These are phyloP conservation scores for Inga laurina DNA, from an alignment of 306 rosid genomes.

Conservation along the genomic window DNA sequence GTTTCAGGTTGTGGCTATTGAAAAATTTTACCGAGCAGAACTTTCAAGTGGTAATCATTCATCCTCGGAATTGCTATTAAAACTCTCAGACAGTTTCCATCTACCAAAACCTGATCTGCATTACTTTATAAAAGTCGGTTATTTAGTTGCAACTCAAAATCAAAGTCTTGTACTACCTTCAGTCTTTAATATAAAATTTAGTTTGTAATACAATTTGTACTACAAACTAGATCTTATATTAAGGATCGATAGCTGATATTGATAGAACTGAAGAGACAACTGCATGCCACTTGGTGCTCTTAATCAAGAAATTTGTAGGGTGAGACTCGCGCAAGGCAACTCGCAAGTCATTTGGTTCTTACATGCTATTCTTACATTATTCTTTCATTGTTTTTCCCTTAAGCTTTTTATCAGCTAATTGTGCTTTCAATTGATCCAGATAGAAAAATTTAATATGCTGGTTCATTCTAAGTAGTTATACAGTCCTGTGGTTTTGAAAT, in stretches of 20 bases:
- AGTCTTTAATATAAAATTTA: too few species aligned
- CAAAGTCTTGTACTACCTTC: slow-evolving; percentile 26
- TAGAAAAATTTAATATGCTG: slow-evolving; percentile 9
- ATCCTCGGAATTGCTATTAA: slow-evolving; percentile 45
- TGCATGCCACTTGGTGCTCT: slow-evolving; percentile 12
- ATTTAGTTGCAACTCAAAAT: slow-evolving; percentile 30
- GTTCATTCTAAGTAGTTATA: slow-evolving; percentile 7
- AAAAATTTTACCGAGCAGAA: slow-evolving; percentile 31
- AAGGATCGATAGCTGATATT: slow-evolving; percentile 2
- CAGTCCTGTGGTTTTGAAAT: slow-evolving; percentile 16
- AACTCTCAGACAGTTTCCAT: slow-evolving; percentile 41
- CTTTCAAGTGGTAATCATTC: slow-evolving; percentile 35
- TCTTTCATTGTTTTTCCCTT: slow-evolving; percentile 22
- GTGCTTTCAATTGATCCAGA: slow-evolving; percentile 23
- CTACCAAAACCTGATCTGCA: slow-evolving; percentile 41
- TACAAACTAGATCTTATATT: too few species aligned
- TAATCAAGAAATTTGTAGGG: slow-evolving; percentile 19
- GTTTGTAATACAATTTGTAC: too few species aligned
- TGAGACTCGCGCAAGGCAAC: slow-evolving; percentile 11
- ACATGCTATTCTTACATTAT: not conserved
- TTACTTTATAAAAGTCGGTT: slow-evolving; percentile 44
- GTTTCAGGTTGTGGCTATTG: slow-evolving; percentile 51
- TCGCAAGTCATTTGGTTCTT: slow-evolving; percentile 18
- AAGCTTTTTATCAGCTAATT: slow-evolving; percentile 21
- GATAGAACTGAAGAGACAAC: slow-evolving; percentile 20